Evolutionary conservation across 306 rosid species (phyloP).

Genomic region (Castanea mollissima): DNA sequence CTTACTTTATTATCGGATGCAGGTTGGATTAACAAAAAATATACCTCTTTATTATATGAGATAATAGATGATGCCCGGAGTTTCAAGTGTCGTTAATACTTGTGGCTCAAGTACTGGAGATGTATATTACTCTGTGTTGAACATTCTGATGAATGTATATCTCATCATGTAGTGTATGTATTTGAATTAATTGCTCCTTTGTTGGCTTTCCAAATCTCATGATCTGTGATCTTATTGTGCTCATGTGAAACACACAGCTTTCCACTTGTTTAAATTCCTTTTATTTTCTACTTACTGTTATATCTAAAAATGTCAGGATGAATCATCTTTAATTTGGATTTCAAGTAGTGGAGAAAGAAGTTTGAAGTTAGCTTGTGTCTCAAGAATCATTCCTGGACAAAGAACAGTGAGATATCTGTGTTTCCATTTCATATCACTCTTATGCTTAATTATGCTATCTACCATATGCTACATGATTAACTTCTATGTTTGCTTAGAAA

Average conservation of each 20-base stretch:
- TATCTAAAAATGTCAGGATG: conserved; percentile 62
- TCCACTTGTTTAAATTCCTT: conserved; percentile 17
- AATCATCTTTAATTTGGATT: conserved; percentile 82
- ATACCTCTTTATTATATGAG: not conserved
- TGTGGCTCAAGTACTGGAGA: not conserved
- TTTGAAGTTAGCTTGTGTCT: conserved; percentile 82
- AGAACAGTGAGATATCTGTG: conserved; percentile 78
- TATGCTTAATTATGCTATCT: conserved; percentile 4
- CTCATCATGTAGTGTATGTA: not conserved
- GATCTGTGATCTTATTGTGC: conserved; percentile 4
- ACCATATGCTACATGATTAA: conserved; percentile 3
- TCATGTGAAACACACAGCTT: conserved; percentile 1
- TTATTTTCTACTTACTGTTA: conserved; percentile 12
- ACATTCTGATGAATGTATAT: not conserved
- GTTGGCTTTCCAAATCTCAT: conserved; percentile 5
- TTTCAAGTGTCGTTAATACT: conserved; percentile 8
- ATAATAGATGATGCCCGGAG: not conserved
- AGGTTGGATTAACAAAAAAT: not conserved
- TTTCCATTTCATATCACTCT: conserved; percentile 17
- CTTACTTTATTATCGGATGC: not conserved
- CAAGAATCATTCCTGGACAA: conserved; percentile 91
- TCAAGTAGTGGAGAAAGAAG: conserved; percentile 77
- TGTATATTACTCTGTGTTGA: conserved; percentile 6
- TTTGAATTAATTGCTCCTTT: conserved; percentile 4
- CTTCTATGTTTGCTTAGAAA: not conserved